Evolutionary conservation across 2,329 filamentous ascomycete species (phyloP).

Genomic region (Juglanconis oblonga): DNA sequence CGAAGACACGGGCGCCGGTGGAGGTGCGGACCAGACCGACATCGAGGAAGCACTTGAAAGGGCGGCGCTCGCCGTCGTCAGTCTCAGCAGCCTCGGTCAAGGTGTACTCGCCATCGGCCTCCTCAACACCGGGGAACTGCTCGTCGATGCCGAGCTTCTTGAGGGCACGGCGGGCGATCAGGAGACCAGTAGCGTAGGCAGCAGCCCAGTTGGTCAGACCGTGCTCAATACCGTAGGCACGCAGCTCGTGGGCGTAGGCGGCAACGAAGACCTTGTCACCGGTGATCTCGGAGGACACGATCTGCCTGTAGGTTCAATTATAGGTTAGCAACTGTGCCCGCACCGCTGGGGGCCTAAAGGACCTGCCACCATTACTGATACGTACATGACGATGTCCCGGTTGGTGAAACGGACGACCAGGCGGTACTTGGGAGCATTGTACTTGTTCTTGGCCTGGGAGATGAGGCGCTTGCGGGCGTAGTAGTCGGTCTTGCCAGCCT

Average conservation of each 20-base stretch:
- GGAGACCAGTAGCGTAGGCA: constrained; percentile 93
- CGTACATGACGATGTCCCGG: constrained; percentile 61
- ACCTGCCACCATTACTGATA: not conserved
- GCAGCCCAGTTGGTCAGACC: constrained; percentile 99
- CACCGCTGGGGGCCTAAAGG: not conserved
- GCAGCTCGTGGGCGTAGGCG: constrained; percentile 96
- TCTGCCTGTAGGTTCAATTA: constrained; percentile 76
- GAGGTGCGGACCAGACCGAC: constrained; percentile 97
- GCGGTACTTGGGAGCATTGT: constrained; percentile 99
- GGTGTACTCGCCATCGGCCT: constrained; percentile 92
- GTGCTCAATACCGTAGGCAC: constrained; percentile 95
- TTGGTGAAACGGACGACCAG: constrained; percentile 99
- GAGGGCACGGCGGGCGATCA: constrained; percentile 93
- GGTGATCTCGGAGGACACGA: constrained; percentile 91
- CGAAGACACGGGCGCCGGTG: constrained; percentile 97
- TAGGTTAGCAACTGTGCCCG: not conserved
- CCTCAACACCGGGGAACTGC: constrained; percentile 92
- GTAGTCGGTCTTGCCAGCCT: constrained; percentile 98
- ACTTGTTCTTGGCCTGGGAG: constrained; percentile 99
- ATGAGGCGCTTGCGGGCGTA: constrained; percentile 99
- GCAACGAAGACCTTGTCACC: constrained; percentile 95
- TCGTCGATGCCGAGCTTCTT: constrained; percentile 96
- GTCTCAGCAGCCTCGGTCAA: constrained; percentile 93
- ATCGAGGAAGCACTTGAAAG: constrained; percentile 99
- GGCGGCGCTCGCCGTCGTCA: constrained; percentile 88